Conservation (phyloP, 1,284 basidiomycete genomes). For the Ustilago vetiveriae region DNA sequence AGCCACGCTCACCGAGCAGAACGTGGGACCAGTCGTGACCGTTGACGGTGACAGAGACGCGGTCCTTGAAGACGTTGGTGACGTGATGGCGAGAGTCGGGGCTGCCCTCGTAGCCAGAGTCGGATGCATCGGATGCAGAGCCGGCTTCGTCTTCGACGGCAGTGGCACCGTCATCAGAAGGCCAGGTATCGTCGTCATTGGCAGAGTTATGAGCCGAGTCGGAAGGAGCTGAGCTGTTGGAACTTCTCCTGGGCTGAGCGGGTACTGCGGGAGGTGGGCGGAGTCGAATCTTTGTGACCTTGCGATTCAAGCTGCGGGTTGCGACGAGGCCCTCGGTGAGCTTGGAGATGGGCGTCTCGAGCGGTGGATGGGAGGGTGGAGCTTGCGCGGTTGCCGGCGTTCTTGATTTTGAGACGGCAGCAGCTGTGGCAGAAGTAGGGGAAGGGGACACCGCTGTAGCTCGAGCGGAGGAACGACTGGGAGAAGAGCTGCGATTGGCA, state of each 20-base stretch:
- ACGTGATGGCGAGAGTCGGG: conserved; percentile 24
- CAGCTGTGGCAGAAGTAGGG: conserved; percentile 26
- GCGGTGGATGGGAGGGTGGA: neutral
- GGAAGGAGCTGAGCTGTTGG: conserved; percentile 35
- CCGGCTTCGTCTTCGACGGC: conserved; percentile 49
- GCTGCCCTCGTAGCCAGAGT: conserved; percentile 38
- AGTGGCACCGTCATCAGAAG: conserved; percentile 49
- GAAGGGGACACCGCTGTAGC: conserved; percentile 42
- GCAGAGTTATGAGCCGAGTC: conserved; percentile 36
- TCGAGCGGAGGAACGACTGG: conserved; percentile 26
- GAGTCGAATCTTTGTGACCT: conserved; percentile 51
- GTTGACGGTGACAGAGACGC: conserved; percentile 54
- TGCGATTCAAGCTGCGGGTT: conserved; percentile 51
- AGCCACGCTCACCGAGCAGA: conserved; percentile 50
- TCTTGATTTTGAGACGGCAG: conserved; percentile 24
- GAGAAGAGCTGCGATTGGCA: conserved; percentile 22
- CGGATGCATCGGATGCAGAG: conserved; percentile 47
- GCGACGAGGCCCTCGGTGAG: conserved; percentile 49
- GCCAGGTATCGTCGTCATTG: conserved; percentile 50
- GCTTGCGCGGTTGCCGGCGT: neutral
- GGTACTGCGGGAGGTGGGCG: conserved; percentile 32
- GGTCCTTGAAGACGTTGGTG: conserved; percentile 46
- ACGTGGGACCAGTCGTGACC: conserved; percentile 57
- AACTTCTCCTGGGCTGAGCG: conserved; percentile 35
- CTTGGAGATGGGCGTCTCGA: conserved; percentile 38